Percentiles rank a stretch among this genome's conserved stretches.
Conservation (phyloP, 2,329 filamentous ascomycete species). For the Fusarium drepaniforme region DNA sequence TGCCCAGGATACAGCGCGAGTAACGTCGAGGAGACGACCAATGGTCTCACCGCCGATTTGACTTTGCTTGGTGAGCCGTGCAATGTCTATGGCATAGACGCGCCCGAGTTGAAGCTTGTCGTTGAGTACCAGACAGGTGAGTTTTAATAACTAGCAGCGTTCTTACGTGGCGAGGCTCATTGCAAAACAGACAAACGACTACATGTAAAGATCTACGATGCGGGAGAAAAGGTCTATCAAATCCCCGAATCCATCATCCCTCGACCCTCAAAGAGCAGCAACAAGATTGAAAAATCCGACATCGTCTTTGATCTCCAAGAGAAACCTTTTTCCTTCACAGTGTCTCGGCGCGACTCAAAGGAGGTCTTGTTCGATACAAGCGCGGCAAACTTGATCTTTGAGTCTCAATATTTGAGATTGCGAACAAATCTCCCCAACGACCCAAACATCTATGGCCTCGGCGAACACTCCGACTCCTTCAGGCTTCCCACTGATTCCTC, state of each 20-base stretch:
- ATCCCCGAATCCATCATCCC: constrained; percentile 7
- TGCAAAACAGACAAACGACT: not conserved
- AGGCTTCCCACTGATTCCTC: not conserved
- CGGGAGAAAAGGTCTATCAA: constrained; percentile 1
- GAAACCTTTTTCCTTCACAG: not conserved
- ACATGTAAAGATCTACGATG: not conserved
- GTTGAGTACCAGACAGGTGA: constrained; percentile 8
- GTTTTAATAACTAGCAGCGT: too few species aligned
- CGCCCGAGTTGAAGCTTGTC: not conserved
- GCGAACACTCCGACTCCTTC: constrained; percentile 7
- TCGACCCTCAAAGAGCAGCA: not conserved
- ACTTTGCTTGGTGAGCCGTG: not conserved
- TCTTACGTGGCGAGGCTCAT: not conserved
- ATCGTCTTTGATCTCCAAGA: not conserved
- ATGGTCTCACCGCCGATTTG: constrained; percentile 1
- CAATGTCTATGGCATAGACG: constrained; percentile 5
- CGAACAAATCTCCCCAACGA: not conserved
- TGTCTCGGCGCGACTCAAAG: not conserved
- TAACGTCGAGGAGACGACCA: not conserved
- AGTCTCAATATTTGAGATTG: not conserved
- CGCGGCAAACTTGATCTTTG: not conserved
- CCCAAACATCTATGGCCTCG: constrained; percentile 3
- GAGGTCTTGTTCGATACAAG: constrained; percentile 8
- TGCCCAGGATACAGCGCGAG: constrained; percentile 3
- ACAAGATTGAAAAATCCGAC: not conserved